Evolutionary conservation across 148 eudicot genomes (phyloP), one percentile per base, ranked within the genome.

Genomic region (Fagopyrum esculentum): DNA sequence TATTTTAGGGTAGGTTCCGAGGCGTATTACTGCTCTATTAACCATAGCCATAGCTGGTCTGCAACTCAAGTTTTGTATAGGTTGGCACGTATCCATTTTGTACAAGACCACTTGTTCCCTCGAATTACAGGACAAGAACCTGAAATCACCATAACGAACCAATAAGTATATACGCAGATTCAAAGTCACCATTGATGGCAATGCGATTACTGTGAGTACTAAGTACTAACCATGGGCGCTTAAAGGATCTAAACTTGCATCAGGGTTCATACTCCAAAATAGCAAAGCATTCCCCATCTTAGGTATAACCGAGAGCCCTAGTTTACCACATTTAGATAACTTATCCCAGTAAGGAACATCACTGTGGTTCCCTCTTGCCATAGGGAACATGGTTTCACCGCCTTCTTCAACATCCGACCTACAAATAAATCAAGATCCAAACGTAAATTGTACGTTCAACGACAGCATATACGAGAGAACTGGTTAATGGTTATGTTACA

Each of bases 401-500:
- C 40, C 40, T 35, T 35, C 40, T 35, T 35, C 54, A 49, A 49
- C 52, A 13, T 49, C 56, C 13, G 56, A 51, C 16, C 56, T 51
- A 16, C 56, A 5, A 13, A 51, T 51, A 11, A 51, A 12, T 9
- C 1, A 50, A 35, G 40, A 35, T 1, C 40, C 2, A 35, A 30
- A 35, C 40, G 3, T 35, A 35, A 35, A 35, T 2, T 35, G 40
- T 35, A 35, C 40, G 2, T 35, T 35, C 40, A 35, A 35, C 1
- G 2, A 35, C 40, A 35, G 1, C 40, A 35, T 0, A 35, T 35
- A 35, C 3, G 40, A 35, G 40, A 35, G 40, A 35, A 35, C 2
- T 1, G 40, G 3, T 35, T 35, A 35, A 35, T 49, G 7, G 12
- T 49, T 49, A 12, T 56, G 9, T n/a, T 19, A 84, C 98, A 85